These are phyloP conservation scores for Parathielavia appendiculata DNA, from an alignment of 495 filamentous ascomycete species.

Conservation along the genomic window DNA sequence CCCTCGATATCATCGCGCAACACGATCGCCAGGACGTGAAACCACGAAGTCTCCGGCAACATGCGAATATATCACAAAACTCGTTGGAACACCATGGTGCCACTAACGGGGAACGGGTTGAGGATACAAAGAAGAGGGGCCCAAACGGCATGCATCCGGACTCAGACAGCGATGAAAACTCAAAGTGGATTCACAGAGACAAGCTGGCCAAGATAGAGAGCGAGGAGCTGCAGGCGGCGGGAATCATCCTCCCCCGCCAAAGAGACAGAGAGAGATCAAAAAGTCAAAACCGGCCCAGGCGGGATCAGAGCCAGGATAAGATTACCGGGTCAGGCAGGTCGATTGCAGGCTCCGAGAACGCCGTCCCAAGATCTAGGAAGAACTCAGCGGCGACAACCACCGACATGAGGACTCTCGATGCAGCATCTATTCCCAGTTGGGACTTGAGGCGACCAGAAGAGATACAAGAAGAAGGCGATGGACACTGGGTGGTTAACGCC, in stretches of 20 bases:
- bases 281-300: slow-evolving; percentile 52
- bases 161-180: slow-evolving; percentile 48
- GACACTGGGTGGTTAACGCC: slow-evolving; percentile 38
- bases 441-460: slow-evolving; percentile 79
- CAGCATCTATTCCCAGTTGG: slow-evolving; percentile 41
- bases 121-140: slow-evolving; percentile 14
- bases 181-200: slow-evolving; percentile 93
- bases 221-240: slow-evolving; percentile 84
- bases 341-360: slow-evolving; percentile 23
- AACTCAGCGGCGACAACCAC: slow-evolving; percentile 37
- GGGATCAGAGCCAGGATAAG: slow-evolving; percentile 32
- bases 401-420: slow-evolving; percentile 32
- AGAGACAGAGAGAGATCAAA: slow-evolving; percentile 38
- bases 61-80: slow-evolving; percentile 52
- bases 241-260: slow-evolving; percentile 62
- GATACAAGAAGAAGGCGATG: slow-evolving; percentile 59
- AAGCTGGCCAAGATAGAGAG: slow-evolving; percentile 92
- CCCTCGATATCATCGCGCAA: slow-evolving; percentile 17
- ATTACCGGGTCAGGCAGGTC: slow-evolving; percentile 26
- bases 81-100: slow-evolving; percentile 51
- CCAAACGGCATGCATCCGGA: slow-evolving; percentile 10
- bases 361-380: slow-evolving; percentile 40
- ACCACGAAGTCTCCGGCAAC: slow-evolving; percentile 48
- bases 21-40: slow-evolving; percentile 34
- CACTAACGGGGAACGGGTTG: slow-evolving; percentile 13